phyloP scores from a whole-genome alignment of 441 rosid species.

The Erysimum pusillum region DNA sequence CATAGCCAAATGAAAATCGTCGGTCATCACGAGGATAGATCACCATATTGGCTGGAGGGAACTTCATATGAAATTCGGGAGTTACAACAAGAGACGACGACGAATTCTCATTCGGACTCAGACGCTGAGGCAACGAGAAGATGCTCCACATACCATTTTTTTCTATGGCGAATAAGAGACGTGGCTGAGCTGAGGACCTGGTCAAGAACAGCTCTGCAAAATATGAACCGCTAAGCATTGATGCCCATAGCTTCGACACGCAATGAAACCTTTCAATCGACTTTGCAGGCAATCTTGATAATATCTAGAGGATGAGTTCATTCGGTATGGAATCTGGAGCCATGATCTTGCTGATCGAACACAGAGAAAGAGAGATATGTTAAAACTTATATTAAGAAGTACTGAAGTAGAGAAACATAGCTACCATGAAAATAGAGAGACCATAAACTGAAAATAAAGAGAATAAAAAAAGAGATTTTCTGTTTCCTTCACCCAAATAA shows the following conservation, averaged over 20 bases:
- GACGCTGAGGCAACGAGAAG: neutral
- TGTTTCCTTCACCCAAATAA: no score
- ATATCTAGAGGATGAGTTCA: neutral
- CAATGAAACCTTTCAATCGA: neutral
- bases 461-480: no score
- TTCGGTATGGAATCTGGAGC: neutral
- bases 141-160: neutral
- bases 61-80: neutral
- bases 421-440: no score
- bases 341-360: neutral
- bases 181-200: neutral
- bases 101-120: neutral
- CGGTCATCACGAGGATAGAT: neutral
- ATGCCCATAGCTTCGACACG: neutral
- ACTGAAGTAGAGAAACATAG: no score
- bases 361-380: neutral
- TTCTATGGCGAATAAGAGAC: neutral
- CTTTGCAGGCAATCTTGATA: neutral
- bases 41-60: neutral
- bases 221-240: no score
- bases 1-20: neutral
- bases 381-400: no score
- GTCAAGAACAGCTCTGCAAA: neutral
- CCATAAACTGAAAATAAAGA: no score
- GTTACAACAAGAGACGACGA: neutral